A percentile compares a stretch with the other conserved stretches of the same genome.
Conservation (phyloP, 768 basidiomycete genomes). For the Hypholoma sublateritium region DNA sequence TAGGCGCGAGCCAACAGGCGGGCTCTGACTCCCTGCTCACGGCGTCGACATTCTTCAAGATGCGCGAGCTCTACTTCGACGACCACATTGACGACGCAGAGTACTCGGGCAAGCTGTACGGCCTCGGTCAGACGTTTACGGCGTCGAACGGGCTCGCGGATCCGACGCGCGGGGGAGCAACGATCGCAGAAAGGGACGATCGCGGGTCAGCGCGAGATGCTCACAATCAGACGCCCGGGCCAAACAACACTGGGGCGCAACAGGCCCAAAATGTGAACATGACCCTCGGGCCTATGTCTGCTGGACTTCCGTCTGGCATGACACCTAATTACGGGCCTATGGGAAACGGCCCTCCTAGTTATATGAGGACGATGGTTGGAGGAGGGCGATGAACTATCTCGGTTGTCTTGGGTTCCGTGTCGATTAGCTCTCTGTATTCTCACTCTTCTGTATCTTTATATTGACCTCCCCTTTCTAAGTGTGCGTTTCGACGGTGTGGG, state of each 20-base stretch:
- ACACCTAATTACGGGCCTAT: slow-evolving; percentile 58
- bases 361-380: slow-evolving; percentile 63
- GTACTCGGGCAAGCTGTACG: slow-evolving; percentile 82
- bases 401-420: slow-evolving; percentile 21
- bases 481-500: background rate
- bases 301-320: slow-evolving; percentile 43
- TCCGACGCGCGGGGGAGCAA: slow-evolving; percentile 67
- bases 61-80: slow-evolving; percentile 89
- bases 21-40: slow-evolving; percentile 97
- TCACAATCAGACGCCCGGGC: slow-evolving; percentile 60
- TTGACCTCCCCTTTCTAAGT: slow-evolving; percentile 3
- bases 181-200: slow-evolving; percentile 82
- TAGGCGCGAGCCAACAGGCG: slow-evolving; percentile 92
- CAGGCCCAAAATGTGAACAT: slow-evolving; percentile 42
- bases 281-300: slow-evolving; percentile 48
- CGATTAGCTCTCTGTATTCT: slow-evolving; percentile 19
- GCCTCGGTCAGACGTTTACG: slow-evolving; percentile 78
- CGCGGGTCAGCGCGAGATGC: slow-evolving; percentile 49
- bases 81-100: slow-evolving; percentile 83
- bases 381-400: slow-evolving; percentile 41
- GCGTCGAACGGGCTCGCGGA: slow-evolving; percentile 66
- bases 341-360: no score
- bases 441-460: slow-evolving; percentile 17
- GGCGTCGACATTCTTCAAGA: slow-evolving; percentile 93
- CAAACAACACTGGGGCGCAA: slow-evolving; percentile 32